These are phyloP conservation scores for Asterophora parasitica DNA, from an alignment of 768 basidiomycete genomes.

Conservation along the genomic window DNA sequence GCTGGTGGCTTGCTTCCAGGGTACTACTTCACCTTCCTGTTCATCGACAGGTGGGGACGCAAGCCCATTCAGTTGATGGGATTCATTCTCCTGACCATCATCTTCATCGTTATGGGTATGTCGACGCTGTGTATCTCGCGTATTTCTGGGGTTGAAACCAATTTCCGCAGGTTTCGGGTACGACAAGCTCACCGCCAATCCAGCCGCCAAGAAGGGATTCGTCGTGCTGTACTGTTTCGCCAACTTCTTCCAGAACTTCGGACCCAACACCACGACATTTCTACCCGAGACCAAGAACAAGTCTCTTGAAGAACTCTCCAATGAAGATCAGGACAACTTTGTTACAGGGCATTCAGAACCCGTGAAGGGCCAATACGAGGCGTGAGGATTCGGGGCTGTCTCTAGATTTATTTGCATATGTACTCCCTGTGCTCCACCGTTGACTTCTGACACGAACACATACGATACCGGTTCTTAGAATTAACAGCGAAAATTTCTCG, in stretches of 20 bases:
- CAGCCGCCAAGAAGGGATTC: slow-evolving; percentile 49
- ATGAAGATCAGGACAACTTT: slow-evolving; percentile 64
- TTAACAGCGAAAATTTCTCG: too few relatives aligned
- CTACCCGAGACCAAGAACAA: slow-evolving; percentile 72
- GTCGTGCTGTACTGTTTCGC: slow-evolving; percentile 84
- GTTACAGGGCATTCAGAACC: slow-evolving; percentile 28
- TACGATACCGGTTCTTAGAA: too few relatives aligned
- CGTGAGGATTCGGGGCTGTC: too few relatives aligned
- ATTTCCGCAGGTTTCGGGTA: slow-evolving; percentile 57
- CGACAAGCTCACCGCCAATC: slow-evolving; percentile 46
- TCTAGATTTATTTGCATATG: too few relatives aligned
- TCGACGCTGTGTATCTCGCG: slow-evolving; percentile 3
- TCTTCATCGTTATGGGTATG: slow-evolving; percentile 70
- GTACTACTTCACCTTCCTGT: slow-evolving; percentile 59
- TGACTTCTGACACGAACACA: too few relatives aligned
- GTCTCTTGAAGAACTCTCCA: slow-evolving; percentile 68
- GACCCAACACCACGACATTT: slow-evolving; percentile 79
- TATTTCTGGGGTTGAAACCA: neutral
- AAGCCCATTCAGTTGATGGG: slow-evolving; percentile 82
- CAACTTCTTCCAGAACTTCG: slow-evolving; percentile 90
- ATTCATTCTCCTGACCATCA: slow-evolving; percentile 58
- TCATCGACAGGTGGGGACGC: slow-evolving; percentile 78
- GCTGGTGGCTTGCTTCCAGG: slow-evolving; percentile 80
- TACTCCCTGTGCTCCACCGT: too few relatives aligned
- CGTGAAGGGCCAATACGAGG: too few relatives aligned